A percentile compares a stretch with the other conserved stretches of the same genome.
These are phyloP conservation scores for Notholithocarpus densiflorus DNA, from an alignment of 306 rosid genomes.

Conservation along the genomic window DNA sequence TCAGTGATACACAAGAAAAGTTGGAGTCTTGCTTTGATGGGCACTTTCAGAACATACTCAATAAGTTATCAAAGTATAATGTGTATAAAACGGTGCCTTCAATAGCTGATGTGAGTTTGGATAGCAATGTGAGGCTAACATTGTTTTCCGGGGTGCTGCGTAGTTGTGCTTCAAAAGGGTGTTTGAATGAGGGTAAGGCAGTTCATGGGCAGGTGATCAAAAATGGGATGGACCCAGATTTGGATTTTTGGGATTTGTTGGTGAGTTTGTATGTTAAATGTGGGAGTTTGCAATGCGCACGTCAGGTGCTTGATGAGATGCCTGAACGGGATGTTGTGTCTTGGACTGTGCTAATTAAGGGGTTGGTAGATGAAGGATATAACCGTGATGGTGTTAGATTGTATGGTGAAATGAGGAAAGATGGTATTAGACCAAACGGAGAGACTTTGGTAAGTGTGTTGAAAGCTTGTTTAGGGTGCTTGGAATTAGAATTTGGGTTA, in stretches of 20 bases:
- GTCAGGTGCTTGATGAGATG: slow-evolving; percentile 28
- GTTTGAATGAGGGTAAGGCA: slow-evolving; percentile 35
- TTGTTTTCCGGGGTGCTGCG: slow-evolving; percentile 25
- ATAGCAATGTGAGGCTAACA: slow-evolving; percentile 20
- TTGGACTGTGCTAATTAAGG: slow-evolving; percentile 31
- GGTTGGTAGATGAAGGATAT: slow-evolving; percentile 29
- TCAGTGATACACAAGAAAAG: too few relatives aligned
- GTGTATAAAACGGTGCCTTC: too few relatives aligned
- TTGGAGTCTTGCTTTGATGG: too few relatives aligned
- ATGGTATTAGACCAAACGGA: slow-evolving; percentile 26
- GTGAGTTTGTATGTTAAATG: slow-evolving; percentile 24
- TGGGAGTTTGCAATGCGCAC: slow-evolving; percentile 15
- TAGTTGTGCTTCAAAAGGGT: slow-evolving; percentile 25
- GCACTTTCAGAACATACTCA: too few relatives aligned
- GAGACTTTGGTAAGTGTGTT: slow-evolving; percentile 25
- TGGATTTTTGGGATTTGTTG: slow-evolving; percentile 28
- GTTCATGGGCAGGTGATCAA: slow-evolving; percentile 27
- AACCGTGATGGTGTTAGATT: slow-evolving; percentile 19
- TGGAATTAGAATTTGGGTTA: slow-evolving; percentile 22
- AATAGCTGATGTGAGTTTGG: neutral
- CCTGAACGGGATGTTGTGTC: slow-evolving; percentile 38
- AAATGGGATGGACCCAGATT: slow-evolving; percentile 23
- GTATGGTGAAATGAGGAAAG: slow-evolving; percentile 29
- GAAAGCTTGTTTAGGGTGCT: slow-evolving; percentile 33
- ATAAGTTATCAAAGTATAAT: too few relatives aligned